phyloP scores from a whole-genome alignment of 108 stramenopile species.

The Cyclotella cryptica region DNA sequence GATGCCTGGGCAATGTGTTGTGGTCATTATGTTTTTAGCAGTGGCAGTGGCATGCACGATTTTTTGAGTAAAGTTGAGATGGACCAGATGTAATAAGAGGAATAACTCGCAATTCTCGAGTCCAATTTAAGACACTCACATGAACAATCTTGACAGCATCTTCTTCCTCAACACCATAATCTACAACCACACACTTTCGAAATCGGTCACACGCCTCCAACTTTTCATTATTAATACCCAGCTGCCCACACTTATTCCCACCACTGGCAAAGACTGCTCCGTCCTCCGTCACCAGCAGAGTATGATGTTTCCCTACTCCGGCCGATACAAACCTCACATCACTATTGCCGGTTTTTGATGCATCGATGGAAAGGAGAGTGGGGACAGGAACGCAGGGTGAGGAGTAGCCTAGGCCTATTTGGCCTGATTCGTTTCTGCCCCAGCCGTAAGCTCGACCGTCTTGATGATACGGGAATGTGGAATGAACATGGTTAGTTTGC shows the following conservation, averaged over 20 bases:
- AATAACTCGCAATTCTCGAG: too few species aligned
- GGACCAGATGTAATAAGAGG: neutral
- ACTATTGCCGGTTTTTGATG: neutral
- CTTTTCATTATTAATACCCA: constrained; percentile 63
- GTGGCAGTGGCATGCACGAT: too few species aligned
- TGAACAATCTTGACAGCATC: constrained; percentile 54
- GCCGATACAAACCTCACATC: constrained; percentile 57
- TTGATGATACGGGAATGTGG: neutral
- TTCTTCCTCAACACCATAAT: constrained; percentile 18
- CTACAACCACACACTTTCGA: constrained; percentile 53
- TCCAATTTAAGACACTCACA: constrained; percentile 37
- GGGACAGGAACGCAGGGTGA: constrained; percentile 47
- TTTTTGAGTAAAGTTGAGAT: neutral
- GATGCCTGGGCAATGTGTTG: constrained; percentile 35
- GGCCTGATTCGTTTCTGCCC: constrained; percentile 80
- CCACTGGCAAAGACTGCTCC: constrained; percentile 72
- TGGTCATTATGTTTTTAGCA: neutral
- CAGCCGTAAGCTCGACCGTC: constrained; percentile 79
- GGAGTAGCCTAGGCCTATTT: constrained; percentile 49
- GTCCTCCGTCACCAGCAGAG: constrained; percentile 65
- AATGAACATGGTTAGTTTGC: neutral
- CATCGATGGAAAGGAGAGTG: constrained; percentile 35
- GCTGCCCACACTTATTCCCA: constrained; percentile 78
- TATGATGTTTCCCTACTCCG: constrained; percentile 85
- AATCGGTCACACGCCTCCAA: constrained; percentile 56